Base-by-base conservation (phyloP, 305 asterid species). In the Fraxinus platypoda region DNA sequence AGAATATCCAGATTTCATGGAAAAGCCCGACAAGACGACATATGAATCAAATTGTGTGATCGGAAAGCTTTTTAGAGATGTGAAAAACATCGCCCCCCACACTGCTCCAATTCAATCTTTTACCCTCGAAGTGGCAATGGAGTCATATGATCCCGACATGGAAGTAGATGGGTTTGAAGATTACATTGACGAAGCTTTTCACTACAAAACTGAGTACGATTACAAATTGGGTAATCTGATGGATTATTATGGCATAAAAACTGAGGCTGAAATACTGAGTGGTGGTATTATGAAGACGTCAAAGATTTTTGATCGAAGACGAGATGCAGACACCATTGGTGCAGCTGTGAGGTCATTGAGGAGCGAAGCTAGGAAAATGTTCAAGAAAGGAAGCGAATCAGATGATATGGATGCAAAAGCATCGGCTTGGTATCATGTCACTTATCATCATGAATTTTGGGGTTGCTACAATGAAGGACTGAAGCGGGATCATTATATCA, bases 1-100 rank as follows among this genome's bases (percentile, higher is more conserved):
- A 84, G 93, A 89, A 38, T 95, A 91, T 75, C 99, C 99, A 0
- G 99, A 94, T 84, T 95, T 94, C 91, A 94, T 95, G 99, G 99
- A 95, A 28, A 95, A 95, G 86, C 87, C 90, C 8, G 98, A 94
- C 87, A 93, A 92, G 88, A 4, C 84, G 1, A 86, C 83, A 4
- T 94, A 95, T 26, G 74, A 3, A 62, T 95, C 98, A 0, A 1
- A 66, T 19, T 83, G 88, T 62, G 88, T 94, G 64, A 93, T 95
- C 2, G 99, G 99, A 66, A 95, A 91, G 85, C 98, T 95, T 77
- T 94, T 75, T 79, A 77, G 95, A 76, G 91, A 87, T 83, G 97
- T 95, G 8, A 94, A 87, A 78, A 90, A 88, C 19, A 90, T 87
- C 0, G 84, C 93, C 70, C 93, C 94, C 2, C 76, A 78, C 70